Base-by-base conservation (phyloP, 768 basidiomycete species). In the Tylopilus felleus region DNA sequence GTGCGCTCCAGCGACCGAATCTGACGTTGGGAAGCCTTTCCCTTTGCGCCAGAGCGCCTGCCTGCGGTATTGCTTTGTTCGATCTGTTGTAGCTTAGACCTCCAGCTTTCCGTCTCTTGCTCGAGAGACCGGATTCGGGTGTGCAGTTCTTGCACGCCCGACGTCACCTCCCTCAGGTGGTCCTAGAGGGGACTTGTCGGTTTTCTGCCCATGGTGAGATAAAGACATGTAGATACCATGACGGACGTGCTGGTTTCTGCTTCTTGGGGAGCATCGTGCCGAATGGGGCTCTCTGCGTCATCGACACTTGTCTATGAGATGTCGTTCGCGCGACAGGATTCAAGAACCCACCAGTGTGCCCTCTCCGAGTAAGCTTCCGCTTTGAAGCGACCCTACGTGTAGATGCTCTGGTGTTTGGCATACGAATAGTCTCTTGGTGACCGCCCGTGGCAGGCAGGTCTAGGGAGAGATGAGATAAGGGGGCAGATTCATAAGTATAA, bases 341-440 rank as follows among this genome's bases (percentile, higher is more conserved):
- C 5, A 33, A 33, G 14, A 2, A 33, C 33, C 14, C 33, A 57
- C 59, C n/a, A 1, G 14, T 33, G 21, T 38, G 46, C 28, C 46
- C 38, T 33, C 31, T 22, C 13, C 28, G 51, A 39, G 12, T 51
- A 19, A 17, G n/a, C 8, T 41, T 57, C 25, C 21, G 31, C 52
- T 49, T 42, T 8, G 50, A n/a, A 45, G 17, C 48, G 17, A 23
- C 31, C 17, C 36, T 53, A 4, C 49, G 49, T 21, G 55, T 29
- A 9, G 53, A 53, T 35, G 53, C 45, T 47, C 54, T 57, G 19
- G 61, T 57, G 19, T 42, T 66, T 8, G 51, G 58, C 36, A 19
- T 38, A 29, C 29, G n/a, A 33, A 33, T 16, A 38, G 9, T 19
- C 36, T 38, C 36, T 7, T 19, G 16, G 36, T n/a, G 38, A 36